Evolutionary conservation across 164 flowering plant species (phyloP).

Genomic region (Buxus sempervirens): DNA sequence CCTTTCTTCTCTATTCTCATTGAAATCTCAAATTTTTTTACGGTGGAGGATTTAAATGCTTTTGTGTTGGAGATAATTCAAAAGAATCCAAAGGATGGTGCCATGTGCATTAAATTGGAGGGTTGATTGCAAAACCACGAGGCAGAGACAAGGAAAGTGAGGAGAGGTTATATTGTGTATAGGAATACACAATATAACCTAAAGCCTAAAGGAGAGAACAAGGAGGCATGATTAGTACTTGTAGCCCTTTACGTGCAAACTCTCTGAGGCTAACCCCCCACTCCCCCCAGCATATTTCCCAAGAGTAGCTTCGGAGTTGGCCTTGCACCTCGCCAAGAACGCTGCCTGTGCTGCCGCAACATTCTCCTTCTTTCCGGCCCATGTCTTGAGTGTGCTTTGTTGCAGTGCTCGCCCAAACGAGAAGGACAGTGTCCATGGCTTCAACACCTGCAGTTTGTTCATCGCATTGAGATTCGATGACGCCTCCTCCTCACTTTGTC

Average conservation of each 20-base stretch:
- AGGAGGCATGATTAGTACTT: conserved; percentile 39
- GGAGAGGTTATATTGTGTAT: no score
- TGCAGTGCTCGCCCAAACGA: conserved; percentile 86
- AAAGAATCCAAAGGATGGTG: no score
- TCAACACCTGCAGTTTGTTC: conserved; percentile 68
- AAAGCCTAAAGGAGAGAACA: no score
- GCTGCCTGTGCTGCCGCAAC: conserved; percentile 53
- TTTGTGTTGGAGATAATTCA: no score
- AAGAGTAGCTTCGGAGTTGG: conserved; percentile 76
- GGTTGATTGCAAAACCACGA: no score
- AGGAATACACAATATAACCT: no score
- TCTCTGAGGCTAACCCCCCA: conserved; percentile 64
- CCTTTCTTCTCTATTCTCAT: no score
- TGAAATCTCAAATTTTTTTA: no score
- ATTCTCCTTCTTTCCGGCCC: conserved; percentile 81
- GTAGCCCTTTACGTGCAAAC: conserved; percentile 66
- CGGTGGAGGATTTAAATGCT: no score
- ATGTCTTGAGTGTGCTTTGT: conserved; percentile 75
- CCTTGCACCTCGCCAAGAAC: conserved; percentile 69
- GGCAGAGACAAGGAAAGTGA: no score
- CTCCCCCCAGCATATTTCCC: conserved; percentile 59
- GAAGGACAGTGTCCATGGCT: conserved; percentile 87
- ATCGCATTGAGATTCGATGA: conserved; percentile 70
- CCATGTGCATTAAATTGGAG: no score
- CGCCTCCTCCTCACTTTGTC: conserved; percentile 88